These are phyloP conservation scores for Setaria viridis DNA, from an alignment of 202 grass and related monocot species.

Conservation along the genomic window DNA sequence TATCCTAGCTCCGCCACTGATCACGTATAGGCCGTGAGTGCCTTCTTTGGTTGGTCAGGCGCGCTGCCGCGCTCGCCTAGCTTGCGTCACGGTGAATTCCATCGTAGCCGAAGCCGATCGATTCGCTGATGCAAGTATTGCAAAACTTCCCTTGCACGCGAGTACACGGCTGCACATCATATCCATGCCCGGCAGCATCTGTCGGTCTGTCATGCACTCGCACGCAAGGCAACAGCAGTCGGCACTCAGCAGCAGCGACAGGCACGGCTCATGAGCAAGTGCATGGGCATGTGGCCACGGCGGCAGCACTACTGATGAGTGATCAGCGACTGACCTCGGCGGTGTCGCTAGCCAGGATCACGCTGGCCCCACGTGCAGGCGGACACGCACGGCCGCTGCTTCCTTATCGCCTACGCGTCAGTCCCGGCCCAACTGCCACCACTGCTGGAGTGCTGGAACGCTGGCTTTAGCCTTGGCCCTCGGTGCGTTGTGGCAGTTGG, in stretches of 20 bases:
- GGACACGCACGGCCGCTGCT: background rate
- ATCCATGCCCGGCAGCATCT: background rate
- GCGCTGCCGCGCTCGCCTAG: background rate
- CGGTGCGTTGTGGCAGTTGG: too few species aligned
- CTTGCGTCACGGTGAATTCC: constrained; percentile 6
- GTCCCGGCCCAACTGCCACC: background rate
- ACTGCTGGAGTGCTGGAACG: background rate
- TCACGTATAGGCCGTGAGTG: background rate
- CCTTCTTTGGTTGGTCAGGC: background rate
- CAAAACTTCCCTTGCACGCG: constrained; percentile 35
- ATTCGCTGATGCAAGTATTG: constrained; percentile 10
- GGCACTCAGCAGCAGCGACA: background rate
- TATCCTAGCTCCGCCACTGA: too few species aligned
- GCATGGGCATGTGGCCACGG: background rate
- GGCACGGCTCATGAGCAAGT: too few species aligned
- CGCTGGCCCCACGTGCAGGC: background rate
- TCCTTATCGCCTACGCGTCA: constrained; percentile 27
- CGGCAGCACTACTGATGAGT: background rate
- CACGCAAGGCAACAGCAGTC: background rate
- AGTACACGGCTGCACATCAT: background rate
- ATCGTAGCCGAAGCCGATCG: background rate
- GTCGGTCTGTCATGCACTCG: background rate
- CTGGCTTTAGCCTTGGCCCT: background rate
- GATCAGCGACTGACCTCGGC: background rate
- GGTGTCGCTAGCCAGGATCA: constrained; percentile 8